Conservation (phyloP, 2,329 filamentous ascomycete genomes). For the Neocucurbitaria cava region DNA sequence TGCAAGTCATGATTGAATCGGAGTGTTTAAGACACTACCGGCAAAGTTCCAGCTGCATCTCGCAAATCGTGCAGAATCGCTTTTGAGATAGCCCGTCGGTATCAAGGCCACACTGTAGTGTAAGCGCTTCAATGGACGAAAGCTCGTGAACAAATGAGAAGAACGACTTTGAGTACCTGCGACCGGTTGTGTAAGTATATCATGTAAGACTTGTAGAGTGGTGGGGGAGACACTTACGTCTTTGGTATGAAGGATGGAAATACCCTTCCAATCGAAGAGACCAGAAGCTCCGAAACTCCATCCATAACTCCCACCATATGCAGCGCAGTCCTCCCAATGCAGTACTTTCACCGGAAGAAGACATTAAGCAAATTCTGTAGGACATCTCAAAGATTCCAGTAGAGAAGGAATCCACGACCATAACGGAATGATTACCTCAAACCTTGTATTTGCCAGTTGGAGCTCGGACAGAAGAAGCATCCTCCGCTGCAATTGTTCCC, state of each 20-base stretch:
- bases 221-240: slow-evolving; percentile 8
- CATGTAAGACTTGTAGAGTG: background rate
- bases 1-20: background rate
- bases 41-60: background rate
- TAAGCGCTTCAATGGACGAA: background rate
- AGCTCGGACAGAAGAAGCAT: slow-evolving; percentile 76
- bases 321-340: background rate
- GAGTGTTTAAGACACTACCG: background rate
- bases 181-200: slow-evolving; percentile 20
- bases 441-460: slow-evolving; percentile 88
- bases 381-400: no score
- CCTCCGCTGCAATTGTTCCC: slow-evolving; percentile 86
- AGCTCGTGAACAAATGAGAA: background rate
- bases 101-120: background rate
- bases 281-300: slow-evolving; percentile 1
- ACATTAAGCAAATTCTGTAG: no score
- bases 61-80: background rate
- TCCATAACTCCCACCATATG: background rate
- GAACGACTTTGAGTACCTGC: background rate
- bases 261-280: background rate
- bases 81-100: background rate
- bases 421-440: no score
- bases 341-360: background rate
- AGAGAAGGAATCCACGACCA: no score
- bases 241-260: background rate